A percentile compares a stretch with the other conserved stretches of the same genome.
Conservation (phyloP, 225 moss, liverwort and hornwort genomes). For the Sphagnum tenellum region DNA sequence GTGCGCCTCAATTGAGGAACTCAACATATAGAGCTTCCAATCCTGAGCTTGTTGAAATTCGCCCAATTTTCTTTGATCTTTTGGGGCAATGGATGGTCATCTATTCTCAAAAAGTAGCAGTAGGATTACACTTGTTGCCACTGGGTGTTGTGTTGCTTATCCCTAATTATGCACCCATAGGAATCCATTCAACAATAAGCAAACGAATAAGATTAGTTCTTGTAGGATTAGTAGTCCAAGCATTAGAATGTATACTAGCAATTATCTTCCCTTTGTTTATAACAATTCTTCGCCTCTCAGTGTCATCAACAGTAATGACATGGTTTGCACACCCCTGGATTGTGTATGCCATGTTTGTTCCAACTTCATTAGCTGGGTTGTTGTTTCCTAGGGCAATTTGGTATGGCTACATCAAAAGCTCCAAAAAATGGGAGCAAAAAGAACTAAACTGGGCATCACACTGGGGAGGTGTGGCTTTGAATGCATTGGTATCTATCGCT, state of each 20-base stretch:
- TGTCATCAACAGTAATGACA: constrained; percentile 70
- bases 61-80: constrained; percentile 87
- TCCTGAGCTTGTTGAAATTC: constrained; percentile 39
- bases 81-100: constrained; percentile 73
- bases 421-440: constrained; percentile 53
- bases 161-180: constrained; percentile 41
- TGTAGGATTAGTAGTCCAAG: constrained; percentile 55
- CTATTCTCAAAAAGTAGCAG: constrained; percentile 70
- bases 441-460: constrained; percentile 78
- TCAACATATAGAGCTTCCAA: constrained; percentile 41
- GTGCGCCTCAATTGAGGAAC: constrained; percentile 80
- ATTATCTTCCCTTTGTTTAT: constrained; percentile 57
- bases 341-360: constrained; percentile 74
- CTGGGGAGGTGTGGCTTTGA: constrained; percentile 70
- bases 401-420: constrained; percentile 19
- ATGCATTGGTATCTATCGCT: constrained; percentile 44
- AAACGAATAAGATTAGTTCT: constrained; percentile 50
- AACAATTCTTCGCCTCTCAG: constrained; percentile 64
- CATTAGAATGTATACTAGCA: constrained; percentile 32
- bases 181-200: constrained; percentile 44
- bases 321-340: constrained; percentile 98
- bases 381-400: constrained; percentile 60
- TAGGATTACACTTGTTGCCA: constrained; percentile 62
- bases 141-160: constrained; percentile 51
- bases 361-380: constrained; percentile 67